A percentile compares a stretch with the other conserved stretches of the same genome.
These are phyloP conservation scores for Sanghuangporus sanghuang DNA, from an alignment of 1,284 basidiomycete species.

Conservation along the genomic window DNA sequence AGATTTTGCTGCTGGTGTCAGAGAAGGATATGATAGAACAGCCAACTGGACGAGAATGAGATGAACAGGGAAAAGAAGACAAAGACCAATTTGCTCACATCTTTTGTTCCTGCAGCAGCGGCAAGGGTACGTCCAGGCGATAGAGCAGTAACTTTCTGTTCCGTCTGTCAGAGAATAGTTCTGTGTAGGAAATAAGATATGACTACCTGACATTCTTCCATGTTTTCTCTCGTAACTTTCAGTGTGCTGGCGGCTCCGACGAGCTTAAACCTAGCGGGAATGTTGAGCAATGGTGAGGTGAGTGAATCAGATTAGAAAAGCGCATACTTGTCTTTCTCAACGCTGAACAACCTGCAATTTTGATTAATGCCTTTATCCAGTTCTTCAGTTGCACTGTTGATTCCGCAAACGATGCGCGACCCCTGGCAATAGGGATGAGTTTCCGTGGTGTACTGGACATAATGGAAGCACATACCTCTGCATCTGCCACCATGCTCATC, in stretches of 20 bases:
- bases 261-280: constrained; percentile 44
- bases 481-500: constrained; percentile 83
- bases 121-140: constrained; percentile 60
- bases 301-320: not conserved
- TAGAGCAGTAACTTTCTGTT: constrained; percentile 73
- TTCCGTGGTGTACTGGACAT: constrained; percentile 1
- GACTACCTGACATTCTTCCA: constrained; percentile 79
- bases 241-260: constrained; percentile 44
- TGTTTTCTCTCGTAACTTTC: constrained; percentile 8
- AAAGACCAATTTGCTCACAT: constrained; percentile 38
- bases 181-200: not conserved
- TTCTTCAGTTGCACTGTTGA: constrained; percentile 70
- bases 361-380: constrained; percentile 67
- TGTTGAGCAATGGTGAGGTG: constrained; percentile 4
- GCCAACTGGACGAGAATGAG: constrained; percentile 46
- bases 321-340: constrained; percentile 56
- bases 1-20: constrained; percentile 43
- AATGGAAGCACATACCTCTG: constrained; percentile 40
- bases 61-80: constrained; percentile 11
- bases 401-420: constrained; percentile 63
- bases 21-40: constrained; percentile 61
- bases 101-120: constrained; percentile 57
- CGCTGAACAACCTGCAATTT: constrained; percentile 73
- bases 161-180: constrained; percentile 14
- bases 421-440: constrained; percentile 1